A percentile compares a stretch with the other conserved stretches of the same genome.
Conservation (phyloP, 129 eudicot species). For the Helianthus tuberosus region DNA sequence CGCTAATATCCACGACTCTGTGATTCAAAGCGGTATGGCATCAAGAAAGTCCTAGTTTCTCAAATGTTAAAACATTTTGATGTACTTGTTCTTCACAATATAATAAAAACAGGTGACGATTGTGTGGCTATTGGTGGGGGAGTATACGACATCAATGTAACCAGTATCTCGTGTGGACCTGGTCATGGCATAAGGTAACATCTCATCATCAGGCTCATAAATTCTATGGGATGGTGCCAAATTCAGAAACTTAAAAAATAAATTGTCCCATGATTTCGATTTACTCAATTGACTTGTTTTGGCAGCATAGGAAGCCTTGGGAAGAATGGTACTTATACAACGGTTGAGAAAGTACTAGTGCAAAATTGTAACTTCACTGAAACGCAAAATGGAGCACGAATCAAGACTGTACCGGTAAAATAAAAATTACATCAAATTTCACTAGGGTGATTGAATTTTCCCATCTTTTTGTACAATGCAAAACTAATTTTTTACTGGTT, state of each 20-base stretch:
- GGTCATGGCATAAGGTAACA: conserved; percentile 40
- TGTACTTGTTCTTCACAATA: background rate
- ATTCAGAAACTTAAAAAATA: no score
- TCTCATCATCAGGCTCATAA: background rate
- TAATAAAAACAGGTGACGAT: conserved; percentile 27
- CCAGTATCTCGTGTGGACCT: conserved; percentile 23
- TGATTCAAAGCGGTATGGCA: conserved; percentile 29
- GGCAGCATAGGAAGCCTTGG: conserved; percentile 56
- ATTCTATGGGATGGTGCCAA: no score
- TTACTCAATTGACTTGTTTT: background rate
- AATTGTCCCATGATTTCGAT: no score
- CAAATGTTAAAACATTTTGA: background rate
- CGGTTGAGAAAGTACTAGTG: conserved; percentile 38
- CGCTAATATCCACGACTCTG: conserved; percentile 27
- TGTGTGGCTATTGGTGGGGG: conserved; percentile 35
- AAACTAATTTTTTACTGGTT: background rate
- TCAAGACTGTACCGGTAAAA: conserved; percentile 53
- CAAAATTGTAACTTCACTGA: conserved; percentile 36
- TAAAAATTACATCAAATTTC: background rate
- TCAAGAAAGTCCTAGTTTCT: background rate
- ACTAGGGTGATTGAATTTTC: background rate
- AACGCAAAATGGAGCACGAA: conserved; percentile 46
- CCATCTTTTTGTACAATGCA: background rate
- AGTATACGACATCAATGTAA: conserved; percentile 26
- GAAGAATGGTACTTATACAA: background rate